phyloP scores from a whole-genome alignment of 495 filamentous ascomycete genomes.

The Hamigera avellanea region DNA sequence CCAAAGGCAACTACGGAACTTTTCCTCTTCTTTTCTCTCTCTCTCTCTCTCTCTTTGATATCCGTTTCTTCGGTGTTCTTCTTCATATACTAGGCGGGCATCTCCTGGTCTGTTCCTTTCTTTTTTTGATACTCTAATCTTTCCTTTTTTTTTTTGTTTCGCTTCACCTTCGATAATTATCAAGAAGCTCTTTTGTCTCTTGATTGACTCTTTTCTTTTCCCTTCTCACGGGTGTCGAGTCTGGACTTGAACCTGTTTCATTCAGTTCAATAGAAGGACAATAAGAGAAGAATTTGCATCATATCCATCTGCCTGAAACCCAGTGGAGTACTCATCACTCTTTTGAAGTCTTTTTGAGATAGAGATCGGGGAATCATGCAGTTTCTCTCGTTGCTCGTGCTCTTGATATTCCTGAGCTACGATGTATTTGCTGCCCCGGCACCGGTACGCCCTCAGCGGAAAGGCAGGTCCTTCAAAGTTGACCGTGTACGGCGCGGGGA shows the following conservation, averaged over 20 bases:
- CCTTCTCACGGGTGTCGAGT: constrained; percentile 2
- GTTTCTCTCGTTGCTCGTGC: constrained; percentile 16
- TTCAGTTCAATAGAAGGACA: no score
- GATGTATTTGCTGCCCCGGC: constrained; percentile 26
- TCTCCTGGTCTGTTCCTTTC: background rate
- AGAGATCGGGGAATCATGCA: constrained; percentile 16
- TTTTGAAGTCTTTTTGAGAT: background rate
- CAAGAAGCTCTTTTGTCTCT: constrained; percentile 4
- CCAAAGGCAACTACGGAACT: no score
- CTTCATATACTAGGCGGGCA: background rate
- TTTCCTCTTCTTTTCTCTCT: no score
- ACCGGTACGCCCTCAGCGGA: constrained; percentile 8
- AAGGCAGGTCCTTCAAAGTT: constrained; percentile 44
- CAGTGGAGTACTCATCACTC: no score
- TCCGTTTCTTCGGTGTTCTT: background rate
- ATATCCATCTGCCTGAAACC: no score
- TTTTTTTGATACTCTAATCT: background rate
- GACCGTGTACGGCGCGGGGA: constrained; percentile 42
- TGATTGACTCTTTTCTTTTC: constrained; percentile 7
- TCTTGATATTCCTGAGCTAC: constrained; percentile 23
- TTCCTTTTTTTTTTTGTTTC: background rate
- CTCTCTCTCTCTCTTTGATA: no score
- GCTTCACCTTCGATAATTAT: background rate
- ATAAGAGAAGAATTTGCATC: no score
- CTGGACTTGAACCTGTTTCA: constrained; percentile 1